Percentiles rank a stretch among this genome's conserved stretches.
Conservation (phyloP, 768 basidiomycete genomes). For the Lyophyllum decastes region DNA sequence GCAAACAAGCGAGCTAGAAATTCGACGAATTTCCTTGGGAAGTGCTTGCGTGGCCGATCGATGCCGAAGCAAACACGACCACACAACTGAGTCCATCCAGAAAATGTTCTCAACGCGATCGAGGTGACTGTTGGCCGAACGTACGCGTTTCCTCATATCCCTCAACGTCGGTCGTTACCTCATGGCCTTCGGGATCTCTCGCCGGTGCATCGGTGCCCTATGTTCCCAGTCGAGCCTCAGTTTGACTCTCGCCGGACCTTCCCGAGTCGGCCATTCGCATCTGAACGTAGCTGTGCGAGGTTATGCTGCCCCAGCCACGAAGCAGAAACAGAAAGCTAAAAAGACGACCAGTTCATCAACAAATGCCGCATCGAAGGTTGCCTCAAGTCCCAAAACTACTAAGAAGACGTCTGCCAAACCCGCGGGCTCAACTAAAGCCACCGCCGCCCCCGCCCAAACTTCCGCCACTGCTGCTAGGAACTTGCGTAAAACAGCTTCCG, state of each 20-base stretch:
- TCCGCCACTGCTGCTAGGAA: neutral
- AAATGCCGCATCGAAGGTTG: neutral
- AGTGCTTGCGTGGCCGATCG: constrained; percentile 26
- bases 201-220: constrained; percentile 15
- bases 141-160: neutral
- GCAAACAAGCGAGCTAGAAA: constrained; percentile 20
- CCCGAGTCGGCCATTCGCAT: neutral
- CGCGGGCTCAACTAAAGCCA: neutral
- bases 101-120: constrained; percentile 8
- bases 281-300: constrained; percentile 7
- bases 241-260: constrained; percentile 8
- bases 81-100: constrained; percentile 12
- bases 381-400: neutral
- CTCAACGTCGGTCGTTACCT: neutral
- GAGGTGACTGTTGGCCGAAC: neutral
- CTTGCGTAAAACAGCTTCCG: neutral
- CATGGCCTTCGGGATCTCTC: constrained; percentile 24
- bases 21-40: constrained; percentile 20
- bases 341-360: neutral
- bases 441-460: neutral
- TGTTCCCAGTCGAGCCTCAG: constrained; percentile 7
- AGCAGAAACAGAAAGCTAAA: constrained; percentile 13
- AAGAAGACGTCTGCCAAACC: neutral
- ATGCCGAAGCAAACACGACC: constrained; percentile 25
- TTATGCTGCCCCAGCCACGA: constrained; percentile 8